Evolutionary conservation across 441 rosid genomes (phyloP), one percentile per base, ranked within the genome.

Genomic region (Populus tomentosa): DNA sequence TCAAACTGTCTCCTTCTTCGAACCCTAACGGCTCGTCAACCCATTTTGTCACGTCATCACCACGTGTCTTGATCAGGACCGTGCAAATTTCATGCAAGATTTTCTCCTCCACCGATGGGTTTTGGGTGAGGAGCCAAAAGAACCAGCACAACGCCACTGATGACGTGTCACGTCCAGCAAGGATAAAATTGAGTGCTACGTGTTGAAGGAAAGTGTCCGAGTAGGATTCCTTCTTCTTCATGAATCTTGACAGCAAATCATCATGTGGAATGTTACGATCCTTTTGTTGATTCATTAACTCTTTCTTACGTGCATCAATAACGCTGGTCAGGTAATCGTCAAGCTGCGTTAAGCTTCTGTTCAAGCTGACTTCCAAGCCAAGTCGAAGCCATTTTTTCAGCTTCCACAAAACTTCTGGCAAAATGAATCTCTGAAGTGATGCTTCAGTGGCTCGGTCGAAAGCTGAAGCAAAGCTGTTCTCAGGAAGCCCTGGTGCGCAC

Each of bases 121-220:
- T 85, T 65, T 91, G 90, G 21, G 77, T 87, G 68, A 91, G 74
- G 69, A 90, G 63, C 94, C 97, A 92, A 79, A 96, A 96, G 84
- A 96, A 96, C 99, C 98, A 94, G 89, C 93, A 76, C 28, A 96
- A 73, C 18, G 99, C 98, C 3, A 92, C 99, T 0, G 98, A 89
- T 76, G 97, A 92, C 81, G 98, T 96, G 91, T 96, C 98, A 23
- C 99, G 94, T 33, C 99, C 99, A 59, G 99, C 99, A 61, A 94
- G 88, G 88, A 96, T 91, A 89, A 96, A 96, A 70, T 91, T 96
- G 67, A 91, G 94, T 13, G 98, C 99, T 80, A 96, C 96, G 81
- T 92, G 97, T 80, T 90, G 92, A 72, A 96, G 96, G 73, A 87
- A 86, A 3, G 84, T 76, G 82, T 92, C 97, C 1, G 98, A 83